Percentiles rank a stretch among this genome's conserved stretches.
phyloP scores from a whole-genome alignment of 805 yeast species.

The Metschnikowia chrysomelidarum region DNA sequence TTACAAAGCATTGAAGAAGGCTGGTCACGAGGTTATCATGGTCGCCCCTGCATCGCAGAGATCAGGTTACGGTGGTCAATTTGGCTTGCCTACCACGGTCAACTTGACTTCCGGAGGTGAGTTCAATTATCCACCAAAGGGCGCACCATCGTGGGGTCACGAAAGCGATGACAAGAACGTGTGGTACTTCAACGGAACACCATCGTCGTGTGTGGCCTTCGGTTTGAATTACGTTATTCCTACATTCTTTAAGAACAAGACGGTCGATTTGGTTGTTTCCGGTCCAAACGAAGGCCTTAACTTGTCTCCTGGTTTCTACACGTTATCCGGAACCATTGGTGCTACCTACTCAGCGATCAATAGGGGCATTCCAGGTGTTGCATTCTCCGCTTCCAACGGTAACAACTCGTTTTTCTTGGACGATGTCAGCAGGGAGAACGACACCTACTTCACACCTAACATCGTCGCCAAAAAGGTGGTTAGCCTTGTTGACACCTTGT shows the following conservation, averaged over 20 bases:
- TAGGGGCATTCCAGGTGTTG: constrained; percentile 27
- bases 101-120: constrained; percentile 45
- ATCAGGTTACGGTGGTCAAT: constrained; percentile 41
- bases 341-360: constrained; percentile 26
- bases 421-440: constrained; percentile 18
- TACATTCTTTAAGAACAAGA: constrained; percentile 18
- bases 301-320: constrained; percentile 28
- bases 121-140: constrained; percentile 45
- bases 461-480: constrained; percentile 27
- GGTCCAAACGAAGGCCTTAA: constrained; percentile 33
- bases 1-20: constrained; percentile 38
- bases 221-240: constrained; percentile 28
- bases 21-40: constrained; percentile 22
- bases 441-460: constrained; percentile 23
- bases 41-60: constrained; percentile 22
- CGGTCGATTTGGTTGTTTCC: constrained; percentile 26
- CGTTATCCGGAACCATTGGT: constrained; percentile 28
- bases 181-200: constrained; percentile 32
- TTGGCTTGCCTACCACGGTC: constrained; percentile 39
- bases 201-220: constrained; percentile 27
- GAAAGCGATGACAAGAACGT: constrained; percentile 37
- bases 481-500: constrained; percentile 21
- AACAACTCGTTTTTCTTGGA: constrained; percentile 29
- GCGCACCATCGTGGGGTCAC: constrained; percentile 56
- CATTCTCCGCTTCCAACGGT: constrained; percentile 26